Evolutionary conservation across 306 rosid species (phyloP).

Genomic region (Gleditsia sinensis): DNA sequence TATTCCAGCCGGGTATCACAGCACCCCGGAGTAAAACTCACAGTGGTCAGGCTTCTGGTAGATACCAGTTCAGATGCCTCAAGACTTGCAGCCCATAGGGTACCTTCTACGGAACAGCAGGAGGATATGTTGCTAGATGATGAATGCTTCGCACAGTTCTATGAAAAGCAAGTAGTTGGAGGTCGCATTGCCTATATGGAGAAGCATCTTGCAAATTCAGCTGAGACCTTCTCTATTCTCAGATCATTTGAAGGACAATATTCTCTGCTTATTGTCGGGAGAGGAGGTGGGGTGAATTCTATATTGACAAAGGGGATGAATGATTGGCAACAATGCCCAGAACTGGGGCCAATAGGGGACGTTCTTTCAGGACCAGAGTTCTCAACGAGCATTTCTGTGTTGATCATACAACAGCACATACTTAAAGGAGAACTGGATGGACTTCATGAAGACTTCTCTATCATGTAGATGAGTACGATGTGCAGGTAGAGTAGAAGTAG

Average conservation of each 20-base stretch:
- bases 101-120: constrained; percentile 56
- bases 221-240: constrained; percentile 75
- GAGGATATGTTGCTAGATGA: constrained; percentile 72
- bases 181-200: constrained; percentile 64
- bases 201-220: constrained; percentile 82
- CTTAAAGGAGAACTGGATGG: constrained; percentile 84
- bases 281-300: constrained; percentile 77
- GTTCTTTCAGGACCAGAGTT: constrained; percentile 92
- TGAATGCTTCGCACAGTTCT: constrained; percentile 80
- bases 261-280: constrained; percentile 77
- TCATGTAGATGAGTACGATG: constrained; percentile 55
- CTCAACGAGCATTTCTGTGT: constrained; percentile 61
- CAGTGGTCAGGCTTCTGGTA: constrained; percentile 77
- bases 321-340: constrained; percentile 97
- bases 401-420: constrained; percentile 79
- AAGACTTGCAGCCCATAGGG: constrained; percentile 51
- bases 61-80: constrained; percentile 59
- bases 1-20: constrained; percentile 66
- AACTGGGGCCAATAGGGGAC: constrained; percentile 91
- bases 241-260: constrained; percentile 82
- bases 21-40: constrained; percentile 76
- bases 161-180: constrained; percentile 58
- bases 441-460: constrained; percentile 83
- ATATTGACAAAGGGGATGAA: constrained; percentile 81
- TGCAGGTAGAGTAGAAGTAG: constrained; percentile 53